A percentile compares a stretch with the other conserved stretches of the same genome.
These are phyloP conservation scores for Euphorbia corollata DNA, from an alignment of 441 rosid genomes.

Conservation along the genomic window DNA sequence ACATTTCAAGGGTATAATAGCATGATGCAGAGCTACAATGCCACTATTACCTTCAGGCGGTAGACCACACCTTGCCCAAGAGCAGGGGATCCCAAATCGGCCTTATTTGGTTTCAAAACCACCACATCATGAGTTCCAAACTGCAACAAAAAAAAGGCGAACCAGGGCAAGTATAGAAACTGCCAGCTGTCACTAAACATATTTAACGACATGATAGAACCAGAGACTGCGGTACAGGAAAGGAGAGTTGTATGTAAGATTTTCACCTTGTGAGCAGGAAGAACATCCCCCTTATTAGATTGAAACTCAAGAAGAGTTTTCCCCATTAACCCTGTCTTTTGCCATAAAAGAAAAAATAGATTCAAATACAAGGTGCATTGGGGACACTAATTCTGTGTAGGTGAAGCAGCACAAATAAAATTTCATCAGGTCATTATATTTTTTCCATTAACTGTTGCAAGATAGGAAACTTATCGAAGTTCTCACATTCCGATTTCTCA, in stretches of 20 bases:
- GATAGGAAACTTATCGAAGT: neutral
- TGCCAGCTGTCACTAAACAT: neutral
- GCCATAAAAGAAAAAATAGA: constrained; percentile 15
- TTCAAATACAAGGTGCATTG: constrained; percentile 1
- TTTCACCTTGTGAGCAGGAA: constrained; percentile 84
- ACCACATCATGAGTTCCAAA: constrained; percentile 92
- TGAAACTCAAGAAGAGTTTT: constrained; percentile 80
- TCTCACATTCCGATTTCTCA: neutral
- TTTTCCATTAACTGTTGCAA: neutral
- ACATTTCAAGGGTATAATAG: constrained; percentile 11
- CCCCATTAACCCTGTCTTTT: constrained; percentile 84
- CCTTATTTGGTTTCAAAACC: constrained; percentile 72
- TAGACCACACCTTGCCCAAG: constrained; percentile 97
- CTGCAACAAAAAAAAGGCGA: constrained; percentile 28
- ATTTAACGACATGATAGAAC: neutral
- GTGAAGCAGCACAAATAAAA: neutral
- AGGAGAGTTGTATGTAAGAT: neutral
- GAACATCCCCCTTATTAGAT: constrained; percentile 87
- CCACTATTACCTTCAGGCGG: constrained; percentile 54
- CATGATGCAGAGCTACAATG: constrained; percentile 12
- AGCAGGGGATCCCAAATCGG: constrained; percentile 76
- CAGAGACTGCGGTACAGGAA: neutral
- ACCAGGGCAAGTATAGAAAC: neutral
- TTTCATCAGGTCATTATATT: neutral
- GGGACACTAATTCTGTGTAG: neutral